Evolutionary conservation across 805 yeast species (phyloP), one percentile per base, ranked within the genome.

Genomic region (Cyberlindnera mycetangii): DNA sequence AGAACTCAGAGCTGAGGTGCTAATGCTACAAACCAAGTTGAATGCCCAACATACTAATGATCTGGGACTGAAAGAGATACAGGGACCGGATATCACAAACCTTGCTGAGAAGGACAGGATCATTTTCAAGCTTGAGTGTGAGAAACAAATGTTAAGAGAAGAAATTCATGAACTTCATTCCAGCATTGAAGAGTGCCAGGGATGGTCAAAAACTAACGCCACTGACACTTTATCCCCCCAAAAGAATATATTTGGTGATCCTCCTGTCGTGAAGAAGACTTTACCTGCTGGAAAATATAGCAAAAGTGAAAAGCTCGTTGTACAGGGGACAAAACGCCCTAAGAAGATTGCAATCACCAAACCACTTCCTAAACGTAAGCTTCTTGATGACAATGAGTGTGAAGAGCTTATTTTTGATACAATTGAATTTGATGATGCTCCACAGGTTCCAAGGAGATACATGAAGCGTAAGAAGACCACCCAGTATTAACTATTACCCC

Each of bases 311-410:
- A 10, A 25, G 12, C 5, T n/a, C 33, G 16, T 4, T 11, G 33
- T 24, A 36, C 8, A 5, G 10, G 28, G 20, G 8, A 16, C 30
- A 11, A 16, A 5, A 27, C 4, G 8, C 16, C 25, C 10, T 16
- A 32, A 43, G 38, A 35, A 35, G 20, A 11, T n/a, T n/a, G n/a
- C n/a, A n/a, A n/a, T 4, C 14, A 15, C 12, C 9, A 37, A 32
- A 7, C 37, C 42, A 21, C 24, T 22, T 14, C 36, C 8, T 11
- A 56, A 53, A 11, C 58, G 64, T 19, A 66, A 62, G 40, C 67
- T 62, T 39, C 47, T 65, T 15, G 45, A 59, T 3, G 68, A 65
- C 44, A 67, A 66, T 33, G 56, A 49, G 2, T 47, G 50, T 16
- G 33, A 32, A 4, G 21, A 33, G 3, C 30, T 41, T 16, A 18